Conservation (phyloP, 352 stramenopile species). For the Phytophthora palmivora region DNA sequence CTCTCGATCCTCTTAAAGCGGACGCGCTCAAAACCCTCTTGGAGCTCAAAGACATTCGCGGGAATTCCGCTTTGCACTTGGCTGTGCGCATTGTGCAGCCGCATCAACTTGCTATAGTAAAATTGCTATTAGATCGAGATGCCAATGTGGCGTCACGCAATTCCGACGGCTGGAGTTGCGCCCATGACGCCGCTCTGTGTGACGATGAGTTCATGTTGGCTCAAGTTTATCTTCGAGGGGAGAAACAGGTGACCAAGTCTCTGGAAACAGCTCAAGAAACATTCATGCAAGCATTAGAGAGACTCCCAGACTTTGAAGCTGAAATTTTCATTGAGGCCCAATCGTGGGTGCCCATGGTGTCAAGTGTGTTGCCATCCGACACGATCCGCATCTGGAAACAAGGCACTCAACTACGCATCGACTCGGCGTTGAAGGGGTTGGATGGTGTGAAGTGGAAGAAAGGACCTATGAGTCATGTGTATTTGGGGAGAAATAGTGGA, state of each 20-base stretch:
- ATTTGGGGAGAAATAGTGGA: constrained; percentile 44
- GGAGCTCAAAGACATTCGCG: constrained; percentile 61
- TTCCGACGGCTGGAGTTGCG: constrained; percentile 71
- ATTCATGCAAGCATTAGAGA: constrained; percentile 68
- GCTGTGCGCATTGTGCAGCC: constrained; percentile 73
- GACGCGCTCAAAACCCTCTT: constrained; percentile 46
- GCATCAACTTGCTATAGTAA: constrained; percentile 62
- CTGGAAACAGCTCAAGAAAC: constrained; percentile 57
- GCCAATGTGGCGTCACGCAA: constrained; percentile 44
- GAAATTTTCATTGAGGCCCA: constrained; percentile 84
- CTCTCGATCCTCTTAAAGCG: constrained; percentile 4
- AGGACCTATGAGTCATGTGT: constrained; percentile 76
- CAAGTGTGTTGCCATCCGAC: constrained; percentile 79
- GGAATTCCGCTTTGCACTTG: constrained; percentile 81
- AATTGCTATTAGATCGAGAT: constrained; percentile 57
- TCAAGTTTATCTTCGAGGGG: constrained; percentile 64
- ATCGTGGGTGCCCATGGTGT: constrained; percentile 86
- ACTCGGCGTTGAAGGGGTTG: constrained; percentile 79
- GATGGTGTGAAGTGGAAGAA: constrained; percentile 82
- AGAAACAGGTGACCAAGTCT: constrained; percentile 66
- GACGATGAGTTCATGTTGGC: constrained; percentile 82
- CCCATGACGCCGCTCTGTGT: constrained; percentile 75
- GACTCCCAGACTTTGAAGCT: constrained; percentile 78
- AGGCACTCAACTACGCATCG: constrained; percentile 68
- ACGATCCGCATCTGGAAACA: constrained; percentile 78